Evolutionary conservation across 1,139 yeast genomes (phyloP).

Genomic region (Spencermartinsiella ligniputridi): DNA sequence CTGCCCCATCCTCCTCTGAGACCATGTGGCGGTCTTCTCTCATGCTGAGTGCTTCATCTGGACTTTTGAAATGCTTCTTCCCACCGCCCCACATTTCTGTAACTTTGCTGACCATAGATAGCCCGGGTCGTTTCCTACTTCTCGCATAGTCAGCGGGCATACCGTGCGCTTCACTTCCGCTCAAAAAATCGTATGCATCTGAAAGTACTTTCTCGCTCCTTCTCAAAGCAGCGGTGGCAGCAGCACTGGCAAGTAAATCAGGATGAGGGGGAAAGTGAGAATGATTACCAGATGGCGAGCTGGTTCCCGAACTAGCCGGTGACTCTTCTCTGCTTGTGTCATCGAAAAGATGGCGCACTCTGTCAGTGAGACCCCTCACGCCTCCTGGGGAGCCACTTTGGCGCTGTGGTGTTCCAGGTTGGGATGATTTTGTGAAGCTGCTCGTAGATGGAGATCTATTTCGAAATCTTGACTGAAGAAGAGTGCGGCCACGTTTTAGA

Average conservation of each 20-base stretch:
- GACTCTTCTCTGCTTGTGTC: background rate
- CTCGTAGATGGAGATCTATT: background rate
- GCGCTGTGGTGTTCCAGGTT: background rate
- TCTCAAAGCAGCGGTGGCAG: conserved; percentile 10
- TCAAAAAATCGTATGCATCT: conserved; percentile 14
- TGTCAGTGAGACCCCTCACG: background rate
- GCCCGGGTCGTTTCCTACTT: conserved; percentile 7
- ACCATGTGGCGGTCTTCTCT: conserved; percentile 46
- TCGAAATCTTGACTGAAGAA: background rate
- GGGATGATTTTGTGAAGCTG: background rate
- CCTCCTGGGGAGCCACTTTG: background rate
- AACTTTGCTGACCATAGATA: conserved; percentile 35
- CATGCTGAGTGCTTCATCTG: conserved; percentile 17
- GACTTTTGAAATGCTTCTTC: conserved; percentile 36
- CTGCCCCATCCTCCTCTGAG: conserved; percentile 40
- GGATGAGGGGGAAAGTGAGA: background rate
- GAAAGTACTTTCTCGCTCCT: background rate
- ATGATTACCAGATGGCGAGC: background rate
- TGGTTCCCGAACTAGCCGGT: background rate
- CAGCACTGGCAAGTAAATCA: background rate
- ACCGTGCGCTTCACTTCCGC: conserved; percentile 13
- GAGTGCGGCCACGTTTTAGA: background rate
- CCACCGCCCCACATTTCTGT: conserved; percentile 59
- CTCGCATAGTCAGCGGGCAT: background rate
- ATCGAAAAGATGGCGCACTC: background rate